Percentiles rank a stretch among this genome's conserved stretches.
These are phyloP conservation scores for Daldinia caldariorum DNA, from an alignment of 495 filamentous ascomycete species.

Conservation along the genomic window DNA sequence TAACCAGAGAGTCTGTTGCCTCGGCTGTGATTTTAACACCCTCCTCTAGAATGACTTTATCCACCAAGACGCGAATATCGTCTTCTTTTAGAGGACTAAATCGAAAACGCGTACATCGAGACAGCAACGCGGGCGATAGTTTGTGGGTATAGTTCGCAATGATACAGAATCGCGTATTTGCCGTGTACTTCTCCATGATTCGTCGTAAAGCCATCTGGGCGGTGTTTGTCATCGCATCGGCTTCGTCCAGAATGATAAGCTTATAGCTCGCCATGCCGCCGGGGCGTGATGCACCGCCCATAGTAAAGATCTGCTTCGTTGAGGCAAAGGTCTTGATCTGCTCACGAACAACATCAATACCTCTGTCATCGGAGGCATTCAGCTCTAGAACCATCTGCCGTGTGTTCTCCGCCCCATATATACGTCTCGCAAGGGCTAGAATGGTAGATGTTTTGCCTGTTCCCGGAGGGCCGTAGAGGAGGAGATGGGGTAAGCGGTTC, in stretches of 20 bases:
- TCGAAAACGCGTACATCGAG: slow-evolving; percentile 91
- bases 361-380: slow-evolving; percentile 95
- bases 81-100: slow-evolving; percentile 91
- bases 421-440: slow-evolving; percentile 85
- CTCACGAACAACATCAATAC: slow-evolving; percentile 97
- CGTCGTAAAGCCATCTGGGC: slow-evolving; percentile 96
- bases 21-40: slow-evolving; percentile 81
- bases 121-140: slow-evolving; percentile 91
- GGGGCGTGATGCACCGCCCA: slow-evolving; percentile 50
- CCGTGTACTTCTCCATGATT: slow-evolving; percentile 99
- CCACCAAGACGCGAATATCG: slow-evolving; percentile 84
- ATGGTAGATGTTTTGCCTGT: slow-evolving; percentile 98
- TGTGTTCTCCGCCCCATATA: slow-evolving; percentile 93
- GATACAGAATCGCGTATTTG: slow-evolving; percentile 97
- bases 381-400: slow-evolving; percentile 98
- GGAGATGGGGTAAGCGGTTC: slow-evolving; percentile 93
- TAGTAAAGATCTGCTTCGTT: slow-evolving; percentile 67
- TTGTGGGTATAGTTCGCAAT: slow-evolving; percentile 99
- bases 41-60: slow-evolving; percentile 90
- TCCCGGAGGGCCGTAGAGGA: slow-evolving; percentile 96
- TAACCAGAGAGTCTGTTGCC: slow-evolving; percentile 82
- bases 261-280: slow-evolving; percentile 78
- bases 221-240: slow-evolving; percentile 96
- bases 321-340: slow-evolving; percentile 99
- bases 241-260: slow-evolving; percentile 97